These are phyloP conservation scores for Arabidopsis hybrid DNA, from an alignment of 441 rosid species.

Conservation along the genomic window DNA sequence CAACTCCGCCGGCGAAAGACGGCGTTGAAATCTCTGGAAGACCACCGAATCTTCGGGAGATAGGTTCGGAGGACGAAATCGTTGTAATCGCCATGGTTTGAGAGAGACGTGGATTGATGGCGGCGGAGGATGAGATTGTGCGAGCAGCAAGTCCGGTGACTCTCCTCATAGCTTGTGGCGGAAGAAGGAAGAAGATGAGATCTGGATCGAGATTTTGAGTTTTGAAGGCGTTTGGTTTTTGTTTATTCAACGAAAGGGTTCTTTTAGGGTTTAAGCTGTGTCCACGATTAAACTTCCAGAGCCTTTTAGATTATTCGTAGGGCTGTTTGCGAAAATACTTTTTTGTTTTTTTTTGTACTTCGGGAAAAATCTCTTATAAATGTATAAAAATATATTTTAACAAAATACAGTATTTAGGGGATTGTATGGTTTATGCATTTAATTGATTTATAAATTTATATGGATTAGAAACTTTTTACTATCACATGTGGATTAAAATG, in stretches of 20 bases:
- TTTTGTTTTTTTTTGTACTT: no score
- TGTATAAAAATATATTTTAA: not conserved
- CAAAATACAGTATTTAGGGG: no score
- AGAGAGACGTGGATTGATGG: constrained; percentile 45
- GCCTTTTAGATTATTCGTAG: not conserved
- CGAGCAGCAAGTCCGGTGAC: constrained; percentile 52
- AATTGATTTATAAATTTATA: no score
- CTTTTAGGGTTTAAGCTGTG: constrained; percentile 53
- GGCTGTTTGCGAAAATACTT: not conserved
- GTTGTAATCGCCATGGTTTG: constrained; percentile 49
- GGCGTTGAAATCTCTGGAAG: constrained; percentile 40
- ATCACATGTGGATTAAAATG: no score
- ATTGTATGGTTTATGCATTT: no score
- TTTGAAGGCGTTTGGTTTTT: constrained; percentile 10
- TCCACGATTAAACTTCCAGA: constrained; percentile 38
- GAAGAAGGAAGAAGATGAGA: not conserved
- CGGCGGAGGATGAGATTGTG: constrained; percentile 47
- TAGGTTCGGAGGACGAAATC: constrained; percentile 39
- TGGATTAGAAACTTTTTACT: no score
- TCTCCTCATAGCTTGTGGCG: constrained; percentile 56
- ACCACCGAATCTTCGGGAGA: constrained; percentile 46
- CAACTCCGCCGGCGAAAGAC: constrained; percentile 49
- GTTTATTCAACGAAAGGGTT: constrained; percentile 29
- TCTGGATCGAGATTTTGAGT: constrained; percentile 13
- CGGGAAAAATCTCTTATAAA: not conserved